Percentiles rank a stretch among this genome's conserved stretches.
phyloP scores from a whole-genome alignment of 352 stramenopile species.

The Globisporangium iwayamae region DNA sequence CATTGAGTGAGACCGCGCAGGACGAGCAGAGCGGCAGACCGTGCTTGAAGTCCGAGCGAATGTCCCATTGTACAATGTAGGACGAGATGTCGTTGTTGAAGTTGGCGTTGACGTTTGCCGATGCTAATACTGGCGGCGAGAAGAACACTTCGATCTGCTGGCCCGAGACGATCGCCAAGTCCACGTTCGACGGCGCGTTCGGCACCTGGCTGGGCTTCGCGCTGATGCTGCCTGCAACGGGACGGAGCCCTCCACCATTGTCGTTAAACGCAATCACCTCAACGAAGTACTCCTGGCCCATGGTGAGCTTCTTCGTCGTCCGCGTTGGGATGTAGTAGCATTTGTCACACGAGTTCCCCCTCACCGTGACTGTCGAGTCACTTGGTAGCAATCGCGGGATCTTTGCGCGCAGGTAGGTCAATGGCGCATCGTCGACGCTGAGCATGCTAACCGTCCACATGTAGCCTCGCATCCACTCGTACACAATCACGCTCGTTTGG shows the following conservation, averaged over 20 bases:
- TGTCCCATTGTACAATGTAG: slow-evolving; percentile 91
- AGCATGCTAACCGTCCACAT: slow-evolving; percentile 61
- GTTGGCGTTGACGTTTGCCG: slow-evolving; percentile 50
- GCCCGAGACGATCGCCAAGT: slow-evolving; percentile 84
- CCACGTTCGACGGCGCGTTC: slow-evolving; percentile 84
- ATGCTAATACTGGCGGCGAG: slow-evolving; percentile 57
- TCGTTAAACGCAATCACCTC: slow-evolving; percentile 73
- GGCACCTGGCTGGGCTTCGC: slow-evolving; percentile 84
- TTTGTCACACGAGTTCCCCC: slow-evolving; percentile 43
- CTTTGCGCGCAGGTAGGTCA: slow-evolving; percentile 50
- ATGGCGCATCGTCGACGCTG: slow-evolving; percentile 24
- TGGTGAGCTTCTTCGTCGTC: slow-evolving; percentile 49
- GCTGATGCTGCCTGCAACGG: slow-evolving; percentile 22
- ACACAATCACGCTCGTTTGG: slow-evolving; percentile 36
- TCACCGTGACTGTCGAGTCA: slow-evolving; percentile 37
- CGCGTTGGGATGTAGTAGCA: slow-evolving; percentile 69
- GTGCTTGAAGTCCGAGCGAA: slow-evolving; percentile 60
- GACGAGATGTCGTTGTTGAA: slow-evolving; percentile 85
- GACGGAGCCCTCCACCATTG: slow-evolving; percentile 59
- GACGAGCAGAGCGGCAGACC: slow-evolving; percentile 40
- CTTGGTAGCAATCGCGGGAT: slow-evolving; percentile 47
- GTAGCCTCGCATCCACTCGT: slow-evolving; percentile 76
- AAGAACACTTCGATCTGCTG: slow-evolving; percentile 89
- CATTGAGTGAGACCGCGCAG: slow-evolving; percentile 46
- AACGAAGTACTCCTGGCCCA: slow-evolving; percentile 77